Conservation (phyloP, 1,284 basidiomycete genomes). For the Melanopsichium pennsylvanicum region DNA sequence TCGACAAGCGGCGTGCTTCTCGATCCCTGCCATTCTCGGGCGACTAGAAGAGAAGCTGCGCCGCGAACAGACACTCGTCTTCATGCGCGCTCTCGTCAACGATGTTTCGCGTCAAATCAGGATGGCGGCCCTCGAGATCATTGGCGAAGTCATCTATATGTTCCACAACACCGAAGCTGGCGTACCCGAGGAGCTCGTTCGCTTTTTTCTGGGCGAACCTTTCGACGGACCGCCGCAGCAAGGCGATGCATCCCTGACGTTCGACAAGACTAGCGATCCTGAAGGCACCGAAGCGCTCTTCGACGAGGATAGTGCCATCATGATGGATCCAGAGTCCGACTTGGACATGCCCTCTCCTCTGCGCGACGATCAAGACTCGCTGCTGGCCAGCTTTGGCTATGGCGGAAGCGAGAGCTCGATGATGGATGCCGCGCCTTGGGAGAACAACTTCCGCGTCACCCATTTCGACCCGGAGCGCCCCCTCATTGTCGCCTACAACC, state of each 20-base stretch:
- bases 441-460: conserved; percentile 36
- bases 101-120: conserved; percentile 79
- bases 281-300: conserved; percentile 38
- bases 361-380: conserved; percentile 24
- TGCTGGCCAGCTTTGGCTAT: conserved; percentile 47
- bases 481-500: conserved; percentile 90
- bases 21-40: conserved; percentile 71
- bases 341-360: conserved; percentile 13
- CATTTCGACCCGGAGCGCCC: conserved; percentile 74
- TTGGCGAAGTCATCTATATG: conserved; percentile 88
- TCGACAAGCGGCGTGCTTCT: conserved; percentile 85
- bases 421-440: conserved; percentile 36
- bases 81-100: conserved; percentile 69
- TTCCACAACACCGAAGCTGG: conserved; percentile 74
- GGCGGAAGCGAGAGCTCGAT: conserved; percentile 39
- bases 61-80: conserved; percentile 49
- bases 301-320: conserved; percentile 36
- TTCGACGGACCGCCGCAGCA: conserved; percentile 51
- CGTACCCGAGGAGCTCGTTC: conserved; percentile 78
- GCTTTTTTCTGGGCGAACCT: conserved; percentile 76
- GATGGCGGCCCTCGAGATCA: conserved; percentile 82
- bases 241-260: conserved; percentile 37
- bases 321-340: conserved; percentile 22
- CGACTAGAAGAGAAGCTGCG: conserved; percentile 33
- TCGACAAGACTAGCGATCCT: conserved; percentile 43